Conservation (phyloP, 306 rosid species). For the Alnus glutinosa region DNA sequence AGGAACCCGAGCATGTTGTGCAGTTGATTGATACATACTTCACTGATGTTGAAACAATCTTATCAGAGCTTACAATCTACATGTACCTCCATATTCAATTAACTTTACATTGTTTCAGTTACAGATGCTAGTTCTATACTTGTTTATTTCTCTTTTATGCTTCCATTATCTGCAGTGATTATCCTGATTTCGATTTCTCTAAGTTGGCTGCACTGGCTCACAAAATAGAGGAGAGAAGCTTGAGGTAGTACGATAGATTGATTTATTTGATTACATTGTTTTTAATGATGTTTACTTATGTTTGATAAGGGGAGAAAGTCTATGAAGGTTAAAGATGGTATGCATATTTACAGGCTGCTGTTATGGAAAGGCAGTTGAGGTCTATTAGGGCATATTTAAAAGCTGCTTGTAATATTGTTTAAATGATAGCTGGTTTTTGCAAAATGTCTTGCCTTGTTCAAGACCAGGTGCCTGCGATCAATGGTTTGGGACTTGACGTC, state of each 20-base stretch:
- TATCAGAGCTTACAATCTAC: slow-evolving; percentile 40
- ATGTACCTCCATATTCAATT: slow-evolving; percentile 35
- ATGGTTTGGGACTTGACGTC: background rate
- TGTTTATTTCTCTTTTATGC: slow-evolving; percentile 17
- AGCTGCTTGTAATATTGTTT: slow-evolving; percentile 1
- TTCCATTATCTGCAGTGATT: slow-evolving; percentile 39
- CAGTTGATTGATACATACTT: slow-evolving; percentile 39
- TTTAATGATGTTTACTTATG: background rate
- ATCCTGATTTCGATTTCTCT: slow-evolving; percentile 27
- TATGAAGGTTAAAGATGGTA: background rate
- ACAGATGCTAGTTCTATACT: background rate
- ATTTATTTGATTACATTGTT: background rate
- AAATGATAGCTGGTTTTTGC: background rate
- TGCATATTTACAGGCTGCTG: background rate
- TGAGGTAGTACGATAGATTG: slow-evolving; percentile 41
- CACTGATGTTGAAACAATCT: slow-evolving; percentile 37
- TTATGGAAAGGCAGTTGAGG: background rate
- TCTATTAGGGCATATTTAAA: background rate
- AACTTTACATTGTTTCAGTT: slow-evolving; percentile 21
- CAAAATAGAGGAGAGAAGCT: slow-evolving; percentile 45
- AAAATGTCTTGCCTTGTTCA: background rate
- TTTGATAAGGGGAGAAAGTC: background rate
- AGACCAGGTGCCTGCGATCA: background rate
- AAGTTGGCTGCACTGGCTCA: slow-evolving; percentile 42
- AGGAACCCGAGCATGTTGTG: slow-evolving; percentile 36